Evolutionary conservation across 2,329 filamentous ascomycete species (phyloP), one percentile per base, ranked within the genome.

Genomic region (Aureobasidium leucospermi): DNA sequence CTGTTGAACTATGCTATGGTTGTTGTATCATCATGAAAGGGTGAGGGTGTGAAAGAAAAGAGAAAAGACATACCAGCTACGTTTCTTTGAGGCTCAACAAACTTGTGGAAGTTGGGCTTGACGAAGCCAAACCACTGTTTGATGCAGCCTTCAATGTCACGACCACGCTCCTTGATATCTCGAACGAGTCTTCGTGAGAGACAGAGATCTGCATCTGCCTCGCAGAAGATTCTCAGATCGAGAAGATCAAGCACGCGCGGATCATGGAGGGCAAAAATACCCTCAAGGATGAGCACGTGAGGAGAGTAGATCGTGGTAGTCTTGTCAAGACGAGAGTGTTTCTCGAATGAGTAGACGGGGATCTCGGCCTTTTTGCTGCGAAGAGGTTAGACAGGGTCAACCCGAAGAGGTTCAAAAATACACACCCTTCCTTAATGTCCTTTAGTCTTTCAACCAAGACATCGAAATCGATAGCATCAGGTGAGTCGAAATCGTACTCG

Each of bases 121-220:
- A 99, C 94, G 70, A 89, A 99, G 10, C 78, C 78, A 71, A 97
- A 96, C 94, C 94, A 99, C 73, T 99, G 94, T 74, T 97, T 97
- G 72, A 99, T 92, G 68, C 92, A 93, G 42, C 94, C 94, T 70
- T 96, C 89, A 60, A 97, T 88, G 68, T 96, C 93, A 69, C 94
- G 84, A 3, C 89, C 93, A 68, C 94, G 85, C 67, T 96, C 90
- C 67, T 85, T 85, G 23, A 97, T 90, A 74, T 99, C 94, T 68
- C 94, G 88, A 39, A 90, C 78, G 65, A 95, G 85, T 82, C 93
- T 81, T 74, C 93, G 81, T 29, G 92, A 93, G 49, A 99, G 80
- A 70, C 94, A 99, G 1, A 95, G 88, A 73, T 99, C 94, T 63
- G 88, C 87, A 73, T 99, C 94, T 42, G 94, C 95, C 74, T 97